Percentiles rank a stretch among this genome's conserved stretches.
These are phyloP conservation scores for Euclidium syriacum DNA, from an alignment of 345 rosid genomes.

Conservation along the genomic window DNA sequence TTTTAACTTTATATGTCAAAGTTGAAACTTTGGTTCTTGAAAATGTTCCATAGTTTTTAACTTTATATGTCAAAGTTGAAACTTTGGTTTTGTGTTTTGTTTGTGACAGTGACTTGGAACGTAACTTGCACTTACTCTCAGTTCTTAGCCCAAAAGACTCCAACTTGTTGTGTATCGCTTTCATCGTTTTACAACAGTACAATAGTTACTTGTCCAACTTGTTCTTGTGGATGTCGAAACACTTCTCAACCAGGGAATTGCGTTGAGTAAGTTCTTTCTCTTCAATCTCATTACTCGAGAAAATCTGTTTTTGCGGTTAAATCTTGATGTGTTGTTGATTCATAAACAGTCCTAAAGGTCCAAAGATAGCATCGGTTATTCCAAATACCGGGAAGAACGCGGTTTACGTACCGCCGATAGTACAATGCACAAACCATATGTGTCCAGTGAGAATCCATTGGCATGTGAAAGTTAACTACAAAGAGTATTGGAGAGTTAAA, in stretches of 20 bases:
- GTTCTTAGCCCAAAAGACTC: conserved; percentile 65
- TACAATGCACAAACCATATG: conserved; percentile 65
- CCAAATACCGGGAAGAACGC: conserved; percentile 23
- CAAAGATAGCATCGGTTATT: conserved; percentile 26
- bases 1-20: neutral
- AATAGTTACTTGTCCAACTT: conserved; percentile 62
- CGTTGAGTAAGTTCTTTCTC: conserved; percentile 47
- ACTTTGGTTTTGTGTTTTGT: neutral
- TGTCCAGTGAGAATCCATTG: conserved; percentile 69
- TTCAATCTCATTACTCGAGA: conserved; percentile 25
- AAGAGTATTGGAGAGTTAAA: conserved; percentile 64
- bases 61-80: neutral
- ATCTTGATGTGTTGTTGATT: neutral
- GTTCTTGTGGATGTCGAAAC: conserved; percentile 79
- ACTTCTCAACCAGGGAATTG: conserved; percentile 45
- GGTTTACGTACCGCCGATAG: conserved; percentile 37
- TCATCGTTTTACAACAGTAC: conserved; percentile 77
- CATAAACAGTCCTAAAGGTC: conserved; percentile 19
- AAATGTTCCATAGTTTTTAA: neutral
- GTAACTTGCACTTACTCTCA: conserved; percentile 88
- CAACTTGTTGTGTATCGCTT: conserved; percentile 76
- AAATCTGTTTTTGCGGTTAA: conserved; percentile 10
- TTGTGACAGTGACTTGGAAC: conserved; percentile 77
- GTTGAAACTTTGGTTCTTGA: conserved; percentile 3
- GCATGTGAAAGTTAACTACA: conserved; percentile 67